Percentiles rank a stretch among this genome's conserved stretches.
Evolutionary conservation across 2,329 filamentous ascomycete species (phyloP).

Genomic region (Chrysoporthe deuterocubensis): DNA sequence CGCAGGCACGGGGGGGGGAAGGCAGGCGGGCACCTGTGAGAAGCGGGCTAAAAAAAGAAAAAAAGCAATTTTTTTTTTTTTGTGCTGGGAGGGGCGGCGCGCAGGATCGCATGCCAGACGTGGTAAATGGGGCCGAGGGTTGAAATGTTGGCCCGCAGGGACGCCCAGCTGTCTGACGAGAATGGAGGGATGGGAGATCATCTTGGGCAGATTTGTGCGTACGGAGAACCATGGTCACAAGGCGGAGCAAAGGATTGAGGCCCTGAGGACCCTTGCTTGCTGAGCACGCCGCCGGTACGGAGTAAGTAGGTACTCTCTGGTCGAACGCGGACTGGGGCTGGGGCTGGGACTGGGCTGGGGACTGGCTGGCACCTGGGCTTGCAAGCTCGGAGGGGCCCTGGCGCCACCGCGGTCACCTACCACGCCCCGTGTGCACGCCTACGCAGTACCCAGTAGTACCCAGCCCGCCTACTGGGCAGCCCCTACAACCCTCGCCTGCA

Average conservation of each 20-base stretch:
- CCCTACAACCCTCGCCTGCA: slow-evolving; percentile 11
- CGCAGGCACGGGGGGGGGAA: background rate
- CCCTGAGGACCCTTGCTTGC: background rate
- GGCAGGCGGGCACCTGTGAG: background rate
- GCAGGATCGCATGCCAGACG: slow-evolving; percentile 10
- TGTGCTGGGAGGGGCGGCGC: background rate
- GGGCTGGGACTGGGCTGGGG: background rate
- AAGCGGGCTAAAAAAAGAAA: background rate
- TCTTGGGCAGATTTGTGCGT: slow-evolving; percentile 2
- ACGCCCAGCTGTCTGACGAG: background rate
- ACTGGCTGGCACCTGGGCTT: background rate
- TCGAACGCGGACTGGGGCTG: background rate
- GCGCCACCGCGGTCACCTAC: too few relatives aligned
- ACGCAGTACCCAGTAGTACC: too few relatives aligned
- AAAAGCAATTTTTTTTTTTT: background rate
- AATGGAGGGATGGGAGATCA: slow-evolving; percentile 5
- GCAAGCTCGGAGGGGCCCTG: too few relatives aligned
- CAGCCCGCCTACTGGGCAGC: background rate
- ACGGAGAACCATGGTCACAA: background rate
- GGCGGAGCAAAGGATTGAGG: slow-evolving; percentile 4
- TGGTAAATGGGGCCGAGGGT: slow-evolving; percentile 9
- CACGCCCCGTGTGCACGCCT: too few relatives aligned
- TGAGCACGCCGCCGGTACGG: too few relatives aligned
- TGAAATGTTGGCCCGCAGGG: slow-evolving; percentile 10
- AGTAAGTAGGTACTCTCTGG: too few relatives aligned